Percentiles rank a stretch among this genome's conserved stretches.
Conservation (phyloP, 2,329 filamentous ascomycete species). For the Dothistroma septosporum region DNA sequence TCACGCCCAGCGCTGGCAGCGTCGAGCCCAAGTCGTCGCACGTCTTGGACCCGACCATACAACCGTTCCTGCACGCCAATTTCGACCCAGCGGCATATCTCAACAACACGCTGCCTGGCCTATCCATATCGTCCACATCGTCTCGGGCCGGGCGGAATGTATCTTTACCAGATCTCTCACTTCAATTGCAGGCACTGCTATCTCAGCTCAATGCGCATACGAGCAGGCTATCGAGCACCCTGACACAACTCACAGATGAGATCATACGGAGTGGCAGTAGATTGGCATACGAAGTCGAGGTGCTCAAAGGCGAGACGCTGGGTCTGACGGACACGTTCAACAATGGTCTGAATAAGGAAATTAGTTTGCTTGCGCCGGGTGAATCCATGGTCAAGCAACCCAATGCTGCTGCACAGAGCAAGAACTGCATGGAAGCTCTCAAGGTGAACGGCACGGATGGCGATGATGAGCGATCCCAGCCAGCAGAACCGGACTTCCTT, state of each 20-base stretch:
- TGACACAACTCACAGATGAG: conserved; percentile 90
- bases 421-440: conserved; percentile 4
- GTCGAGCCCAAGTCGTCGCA: conserved; percentile 50
- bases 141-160: conserved; percentile 40
- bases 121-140: conserved; percentile 50
- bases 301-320: conserved; percentile 81
- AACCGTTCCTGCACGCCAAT: conserved; percentile 67
- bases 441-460: conserved; percentile 7
- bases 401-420: not conserved
- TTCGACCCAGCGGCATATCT: conserved; percentile 86
- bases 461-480: conserved; percentile 2
- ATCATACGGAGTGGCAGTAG: conserved; percentile 85
- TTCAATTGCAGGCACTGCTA: conserved; percentile 77
- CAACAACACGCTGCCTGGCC: conserved; percentile 69
- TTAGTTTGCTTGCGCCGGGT: conserved; percentile 60
- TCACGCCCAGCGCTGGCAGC: conserved; percentile 4
- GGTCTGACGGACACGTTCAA: conserved; percentile 74
- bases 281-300: conserved; percentile 89
- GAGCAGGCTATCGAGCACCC: conserved; percentile 69
- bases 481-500: conserved; percentile 60
- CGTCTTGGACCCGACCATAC: conserved; percentile 66
- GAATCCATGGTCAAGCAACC: not conserved
- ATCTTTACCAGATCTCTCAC: conserved; percentile 70
- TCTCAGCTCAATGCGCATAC: conserved; percentile 87
- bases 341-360: conserved; percentile 66